Evolutionary conservation across 2,329 filamentous ascomycete species (phyloP), one percentile per base, ranked within the genome.

Genomic region (Capronia coronata): DNA sequence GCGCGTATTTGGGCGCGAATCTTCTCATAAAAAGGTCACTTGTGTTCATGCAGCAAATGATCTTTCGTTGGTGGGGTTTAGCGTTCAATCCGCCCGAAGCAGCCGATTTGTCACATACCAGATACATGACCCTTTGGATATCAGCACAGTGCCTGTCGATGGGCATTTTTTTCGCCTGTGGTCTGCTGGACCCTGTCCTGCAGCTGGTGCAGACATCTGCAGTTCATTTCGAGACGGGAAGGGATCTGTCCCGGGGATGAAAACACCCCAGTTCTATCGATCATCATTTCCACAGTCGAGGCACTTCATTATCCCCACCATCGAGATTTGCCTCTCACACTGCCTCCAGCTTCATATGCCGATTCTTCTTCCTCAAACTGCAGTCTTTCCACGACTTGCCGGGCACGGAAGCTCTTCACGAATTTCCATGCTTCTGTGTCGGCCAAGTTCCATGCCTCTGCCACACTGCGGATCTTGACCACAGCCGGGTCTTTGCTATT

Each of bases 401-500:
- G 67, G 23, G 78, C 80, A 40, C 74, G 71, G 59, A 72, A 83
- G 4, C 80, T 79, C 47, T 78, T 68, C 19, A 79, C 75, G 62
- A 84, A 84, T 54, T 75, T 75, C 80, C 80, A 84, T 7, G 75
- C 73, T 63, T 84, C 80, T 2, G 78, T 76, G 59, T 84, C 80
- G 1, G 76, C 79, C 56, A 83, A 57, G 60, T 80, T 82, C 80
- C 72, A 75, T 27, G 71, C 71, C 61, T 75, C 72, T 23, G 70
- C 66, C 48, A 72, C 69, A 34, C 71, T 70, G 35, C 66, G 69
- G 41, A 73, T 67, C 46, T 60, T 63, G 54, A 66, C 63, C 19
- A 65, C 58, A 48, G 68, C 67, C 34, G 61, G 61, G 22, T 68
- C 60, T 53, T 65, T 65, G 51, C 61, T 66, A 56, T 68, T 66